Percentiles rank a stretch among this genome's conserved stretches.
phyloP scores from a whole-genome alignment of 805 yeast species.

The Candida golubevii region DNA sequence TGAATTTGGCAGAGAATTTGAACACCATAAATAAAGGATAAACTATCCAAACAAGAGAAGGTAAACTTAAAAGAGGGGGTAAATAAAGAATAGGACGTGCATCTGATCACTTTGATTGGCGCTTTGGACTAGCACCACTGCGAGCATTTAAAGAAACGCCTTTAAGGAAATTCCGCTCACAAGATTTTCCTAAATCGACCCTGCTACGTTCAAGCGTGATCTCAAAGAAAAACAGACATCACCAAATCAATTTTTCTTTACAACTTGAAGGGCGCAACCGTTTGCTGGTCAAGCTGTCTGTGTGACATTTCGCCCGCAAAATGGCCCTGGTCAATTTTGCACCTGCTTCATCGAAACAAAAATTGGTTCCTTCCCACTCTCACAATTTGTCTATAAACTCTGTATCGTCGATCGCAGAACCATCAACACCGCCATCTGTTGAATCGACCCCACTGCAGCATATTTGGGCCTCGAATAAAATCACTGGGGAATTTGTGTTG shows the following conservation, averaged over 20 bases:
- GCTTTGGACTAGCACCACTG: conserved; percentile 4
- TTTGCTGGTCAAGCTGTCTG: too few species aligned
- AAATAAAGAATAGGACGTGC: conserved; percentile 3
- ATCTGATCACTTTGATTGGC: conserved; percentile 5
- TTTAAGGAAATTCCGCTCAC: too few species aligned
- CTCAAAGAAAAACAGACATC: too few species aligned
- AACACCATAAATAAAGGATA: too few species aligned
- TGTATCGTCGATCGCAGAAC: conserved; percentile 43
- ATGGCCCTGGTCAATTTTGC: conserved; percentile 3
- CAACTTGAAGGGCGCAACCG: too few species aligned
- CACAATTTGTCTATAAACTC: conserved; percentile 43
- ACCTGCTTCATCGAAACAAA: not conserved
- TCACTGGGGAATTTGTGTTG: conserved; percentile 23
- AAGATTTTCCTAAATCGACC: too few species aligned
- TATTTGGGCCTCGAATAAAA: conserved; percentile 29
- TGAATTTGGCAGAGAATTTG: too few species aligned
- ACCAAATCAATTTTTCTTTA: too few species aligned
- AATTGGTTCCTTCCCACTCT: conserved; percentile 12
- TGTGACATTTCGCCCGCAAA: not conserved
- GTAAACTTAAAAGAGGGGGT: not conserved
- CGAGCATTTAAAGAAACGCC: not conserved
- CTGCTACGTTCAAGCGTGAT: too few species aligned
- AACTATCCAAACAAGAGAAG: too few species aligned
- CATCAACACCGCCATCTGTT: conserved; percentile 45
- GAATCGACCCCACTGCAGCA: conserved; percentile 16